Evolutionary conservation across 2,329 filamentous ascomycete genomes (phyloP).

Genomic region (Albifimbria verrucaria): DNA sequence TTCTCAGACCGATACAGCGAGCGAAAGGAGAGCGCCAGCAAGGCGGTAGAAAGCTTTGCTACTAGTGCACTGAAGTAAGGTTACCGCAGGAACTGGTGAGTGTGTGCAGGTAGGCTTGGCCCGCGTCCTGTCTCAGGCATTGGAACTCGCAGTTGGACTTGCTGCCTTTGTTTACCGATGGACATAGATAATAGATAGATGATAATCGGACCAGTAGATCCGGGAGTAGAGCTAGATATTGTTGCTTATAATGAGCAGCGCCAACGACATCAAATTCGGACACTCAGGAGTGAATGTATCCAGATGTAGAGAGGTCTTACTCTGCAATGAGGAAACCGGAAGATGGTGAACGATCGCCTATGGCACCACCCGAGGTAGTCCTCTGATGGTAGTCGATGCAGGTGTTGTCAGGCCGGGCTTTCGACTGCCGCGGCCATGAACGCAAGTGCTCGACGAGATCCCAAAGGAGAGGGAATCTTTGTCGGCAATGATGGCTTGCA

Average conservation of each 20-base stretch:
- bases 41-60: slow-evolving; percentile 6
- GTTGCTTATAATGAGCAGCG: background rate
- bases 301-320: background rate
- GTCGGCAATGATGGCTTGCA: background rate
- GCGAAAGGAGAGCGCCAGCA: slow-evolving; percentile 35
- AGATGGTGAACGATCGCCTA: background rate
- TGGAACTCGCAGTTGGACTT: background rate
- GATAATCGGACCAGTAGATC: background rate
- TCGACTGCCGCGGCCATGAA: background rate
- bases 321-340: background rate
- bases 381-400: background rate
- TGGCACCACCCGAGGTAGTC: background rate
- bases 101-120: background rate
- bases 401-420: background rate
- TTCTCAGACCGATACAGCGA: slow-evolving; percentile 62
- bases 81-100: background rate
- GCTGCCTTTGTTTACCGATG: background rate
- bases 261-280: background rate
- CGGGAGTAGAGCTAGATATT: background rate
- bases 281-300: no score
- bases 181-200: background rate
- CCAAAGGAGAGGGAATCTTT: background rate
- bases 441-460: background rate
- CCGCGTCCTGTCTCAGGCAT: background rate
- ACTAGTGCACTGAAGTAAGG: slow-evolving; percentile 2